Evolutionary conservation across 2,329 filamentous ascomycete genomes (phyloP).

Genomic region (Botrytis fragariae): DNA sequence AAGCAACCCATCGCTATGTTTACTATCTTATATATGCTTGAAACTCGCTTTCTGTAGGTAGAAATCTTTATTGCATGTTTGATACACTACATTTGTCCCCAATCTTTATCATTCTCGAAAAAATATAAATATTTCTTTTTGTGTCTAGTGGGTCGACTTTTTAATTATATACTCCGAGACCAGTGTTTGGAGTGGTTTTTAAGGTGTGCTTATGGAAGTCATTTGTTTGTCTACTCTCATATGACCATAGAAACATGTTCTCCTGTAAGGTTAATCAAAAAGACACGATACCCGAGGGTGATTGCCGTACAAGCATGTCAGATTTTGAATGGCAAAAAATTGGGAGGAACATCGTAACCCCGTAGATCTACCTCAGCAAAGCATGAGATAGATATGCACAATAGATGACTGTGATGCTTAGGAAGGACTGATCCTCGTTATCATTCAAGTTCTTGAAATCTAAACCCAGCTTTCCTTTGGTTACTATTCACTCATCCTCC

Average conservation of each 20-base stretch:
- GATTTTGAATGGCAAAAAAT: not conserved
- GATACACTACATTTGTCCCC: rapidly evolving
- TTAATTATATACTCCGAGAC: not conserved
- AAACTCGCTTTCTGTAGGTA: not conserved
- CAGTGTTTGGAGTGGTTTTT: not conserved
- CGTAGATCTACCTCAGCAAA: not conserved
- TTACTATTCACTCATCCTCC: not conserved
- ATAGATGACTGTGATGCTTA: not conserved
- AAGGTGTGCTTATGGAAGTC: not conserved
- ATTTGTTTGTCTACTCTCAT: not conserved
- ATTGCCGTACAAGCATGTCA: not conserved
- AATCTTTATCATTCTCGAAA: not conserved
- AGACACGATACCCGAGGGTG: not conserved
- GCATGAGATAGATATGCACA: not conserved
- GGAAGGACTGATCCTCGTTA: not conserved
- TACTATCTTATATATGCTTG: not conserved
- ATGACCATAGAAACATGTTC: not conserved
- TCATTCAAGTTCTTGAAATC: not conserved
- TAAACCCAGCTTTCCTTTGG: not conserved
- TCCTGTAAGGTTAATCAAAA: not conserved
- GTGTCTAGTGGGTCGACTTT: not conserved
- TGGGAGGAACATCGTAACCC: not conserved
- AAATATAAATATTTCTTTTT: not conserved
- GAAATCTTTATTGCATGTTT: not conserved
- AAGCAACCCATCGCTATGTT: not conserved